Base-by-base conservation (phyloP, 2,329 filamentous ascomycete species). In the Beauveria varroae region DNA sequence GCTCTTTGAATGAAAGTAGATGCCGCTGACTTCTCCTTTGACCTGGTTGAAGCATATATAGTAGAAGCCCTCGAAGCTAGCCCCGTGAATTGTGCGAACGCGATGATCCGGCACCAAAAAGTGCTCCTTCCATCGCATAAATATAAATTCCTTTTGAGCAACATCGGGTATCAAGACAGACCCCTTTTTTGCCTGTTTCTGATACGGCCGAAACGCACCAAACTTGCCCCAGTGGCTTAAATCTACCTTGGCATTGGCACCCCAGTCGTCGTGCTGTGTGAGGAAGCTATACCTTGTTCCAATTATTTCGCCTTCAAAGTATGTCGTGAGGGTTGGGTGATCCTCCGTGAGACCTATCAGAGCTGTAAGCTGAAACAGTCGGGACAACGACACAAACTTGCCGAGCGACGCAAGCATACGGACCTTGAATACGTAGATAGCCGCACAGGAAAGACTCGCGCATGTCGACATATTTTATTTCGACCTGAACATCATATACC, bases 81-180 rank as follows among this genome's bases (percentile, higher is more conserved):
- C 95, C 20, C 95, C 95, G 40, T 86, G 90, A 64, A 99, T 96
- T 12, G 90, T 96, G 64, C 88, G 85, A 22, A 98, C 92, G 18
- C 90, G 85, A 73, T 99, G 95, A 70, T 99, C 93, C 1, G 95
- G 95, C 0, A 99, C 95, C 0, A 99, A 79, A 69, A 99, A 99
- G 69, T 96, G 92, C 71, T 99, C 95, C 75, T 99, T 99, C 95
- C 95, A 99, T 63, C 95, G 86, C 95, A 99, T 99, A 71, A 97
- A 99, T 37, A 99, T 87, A 72, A 96, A 87, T 67, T 97, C 93
- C 65, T 86, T 82, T 71, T 96, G 89, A 53, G 86, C 84, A 67
- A 88, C 85, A 67, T 96, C 88, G 78, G 86, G 78, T 78, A 86
- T 79, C 78, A 71, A 67, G 30, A 80, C 74, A 24, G 85, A 73